These are phyloP conservation scores for Fusarium circinatum DNA, from an alignment of 2,329 filamentous ascomycete genomes.

Conservation along the genomic window DNA sequence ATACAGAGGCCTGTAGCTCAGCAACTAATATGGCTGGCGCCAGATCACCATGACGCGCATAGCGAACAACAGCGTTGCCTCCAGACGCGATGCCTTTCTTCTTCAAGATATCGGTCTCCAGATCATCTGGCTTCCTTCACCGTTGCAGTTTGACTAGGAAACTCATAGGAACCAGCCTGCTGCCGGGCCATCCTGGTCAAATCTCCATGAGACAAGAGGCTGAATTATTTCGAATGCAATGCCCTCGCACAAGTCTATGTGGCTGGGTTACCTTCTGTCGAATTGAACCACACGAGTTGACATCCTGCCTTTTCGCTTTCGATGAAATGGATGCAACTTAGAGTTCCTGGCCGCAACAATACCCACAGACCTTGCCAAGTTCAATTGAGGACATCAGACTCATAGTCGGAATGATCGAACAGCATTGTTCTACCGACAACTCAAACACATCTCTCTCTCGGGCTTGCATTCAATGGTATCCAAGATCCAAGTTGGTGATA, in stretches of 20 bases:
- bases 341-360: constrained; percentile 50
- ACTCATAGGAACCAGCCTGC: constrained; percentile 51
- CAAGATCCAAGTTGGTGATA: constrained; percentile 51
- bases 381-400: constrained; percentile 51
- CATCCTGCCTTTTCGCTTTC: constrained; percentile 49
- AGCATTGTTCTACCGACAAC: constrained; percentile 55
- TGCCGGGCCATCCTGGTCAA: constrained; percentile 50
- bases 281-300: constrained; percentile 51
- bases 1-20: not conserved
- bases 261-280: constrained; percentile 47
- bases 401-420: constrained; percentile 48
- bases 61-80: constrained; percentile 30
- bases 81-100: constrained; percentile 30
- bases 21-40: too few relatives aligned
- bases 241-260: constrained; percentile 42
- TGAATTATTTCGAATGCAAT: constrained; percentile 7
- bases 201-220: constrained; percentile 30
- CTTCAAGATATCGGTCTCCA: constrained; percentile 21
- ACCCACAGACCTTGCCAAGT: constrained; percentile 41
- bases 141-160: constrained; percentile 50
- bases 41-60: not conserved
- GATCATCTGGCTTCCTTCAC: constrained; percentile 37
- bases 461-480: constrained; percentile 55
- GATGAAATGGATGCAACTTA: constrained; percentile 46
- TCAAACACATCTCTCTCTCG: constrained; percentile 53